These are phyloP conservation scores for Mucor irregularis DNA, from an alignment of 371 early-diverging fungal species.

Conservation along the genomic window DNA sequence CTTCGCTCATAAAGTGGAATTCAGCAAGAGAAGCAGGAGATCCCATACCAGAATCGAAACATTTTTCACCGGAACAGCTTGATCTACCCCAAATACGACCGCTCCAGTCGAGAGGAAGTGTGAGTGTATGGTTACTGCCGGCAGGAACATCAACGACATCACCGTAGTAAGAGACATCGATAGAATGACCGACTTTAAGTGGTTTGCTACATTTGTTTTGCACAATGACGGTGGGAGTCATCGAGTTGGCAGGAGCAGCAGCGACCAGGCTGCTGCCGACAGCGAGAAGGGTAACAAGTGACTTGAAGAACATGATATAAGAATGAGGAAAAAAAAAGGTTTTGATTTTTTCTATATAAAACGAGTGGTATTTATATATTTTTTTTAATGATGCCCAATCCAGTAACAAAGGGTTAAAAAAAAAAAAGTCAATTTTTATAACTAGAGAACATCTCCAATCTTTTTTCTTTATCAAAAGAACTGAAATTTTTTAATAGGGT, in stretches of 20 bases:
- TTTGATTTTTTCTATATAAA: neutral
- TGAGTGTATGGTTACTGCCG: slow-evolving; percentile 16
- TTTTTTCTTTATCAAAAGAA: neutral
- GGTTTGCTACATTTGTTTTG: slow-evolving; percentile 10
- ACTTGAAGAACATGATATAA: slow-evolving; percentile 1
- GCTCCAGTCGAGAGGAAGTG: slow-evolving; percentile 29
- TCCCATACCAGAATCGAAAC: slow-evolving; percentile 25
- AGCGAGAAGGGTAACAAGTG: slow-evolving; percentile 1
- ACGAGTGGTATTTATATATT: neutral
- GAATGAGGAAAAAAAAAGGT: neutral
- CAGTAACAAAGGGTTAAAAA: no score
- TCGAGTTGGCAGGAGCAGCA: slow-evolving; percentile 7
- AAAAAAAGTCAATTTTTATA: neutral
- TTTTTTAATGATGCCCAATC: no score
- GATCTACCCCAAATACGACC: slow-evolving; percentile 43
- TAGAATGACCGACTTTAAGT: slow-evolving; percentile 14
- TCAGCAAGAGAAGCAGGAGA: slow-evolving; percentile 40
- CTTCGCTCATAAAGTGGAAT: slow-evolving; percentile 30
- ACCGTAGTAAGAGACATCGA: slow-evolving; percentile 19
- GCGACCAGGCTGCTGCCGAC: slow-evolving; percentile 1
- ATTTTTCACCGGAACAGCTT: slow-evolving; percentile 17
- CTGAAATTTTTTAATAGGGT: slow-evolving; percentile 14
- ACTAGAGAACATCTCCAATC: slow-evolving; percentile 13
- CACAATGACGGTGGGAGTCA: slow-evolving; percentile 16
- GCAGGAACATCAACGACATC: slow-evolving; percentile 13